phyloP scores from a whole-genome alignment of 768 basidiomycete species.

The Kwoniella dejecticola region DNA sequence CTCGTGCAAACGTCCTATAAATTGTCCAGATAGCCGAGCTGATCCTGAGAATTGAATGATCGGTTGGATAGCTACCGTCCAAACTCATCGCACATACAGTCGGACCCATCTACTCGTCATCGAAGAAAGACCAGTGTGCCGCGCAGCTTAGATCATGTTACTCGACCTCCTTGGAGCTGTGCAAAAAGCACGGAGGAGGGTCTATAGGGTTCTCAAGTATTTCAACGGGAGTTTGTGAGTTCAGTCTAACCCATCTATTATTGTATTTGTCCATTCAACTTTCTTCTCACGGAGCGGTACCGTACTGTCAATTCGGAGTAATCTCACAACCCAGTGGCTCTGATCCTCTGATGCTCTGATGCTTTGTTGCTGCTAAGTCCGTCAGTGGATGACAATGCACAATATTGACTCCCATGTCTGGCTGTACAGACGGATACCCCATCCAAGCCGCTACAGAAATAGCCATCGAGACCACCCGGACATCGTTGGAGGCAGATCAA shows the following conservation, averaged over 20 bases:
- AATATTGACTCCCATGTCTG: too few species aligned
- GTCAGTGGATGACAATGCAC: too few species aligned
- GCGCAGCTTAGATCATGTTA: constrained; percentile 51
- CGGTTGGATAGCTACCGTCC: constrained; percentile 54
- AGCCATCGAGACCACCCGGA: constrained; percentile 48
- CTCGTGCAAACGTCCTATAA: too few species aligned
- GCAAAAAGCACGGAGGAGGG: constrained; percentile 39
- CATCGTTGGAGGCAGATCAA: constrained; percentile 37
- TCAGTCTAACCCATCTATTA: neutral
- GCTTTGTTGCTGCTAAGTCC: too few species aligned
- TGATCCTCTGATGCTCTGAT: too few species aligned
- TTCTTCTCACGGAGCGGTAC: too few species aligned
- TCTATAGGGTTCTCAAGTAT: constrained; percentile 55
- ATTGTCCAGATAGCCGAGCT: neutral
- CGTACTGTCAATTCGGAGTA: too few species aligned
- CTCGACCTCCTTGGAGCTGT: constrained; percentile 41
- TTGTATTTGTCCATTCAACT: neutral
- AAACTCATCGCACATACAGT: constrained; percentile 55
- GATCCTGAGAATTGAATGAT: neutral
- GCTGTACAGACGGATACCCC: constrained; percentile 54
- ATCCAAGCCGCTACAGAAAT: constrained; percentile 53
- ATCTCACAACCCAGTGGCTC: too few species aligned
- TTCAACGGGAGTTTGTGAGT: constrained; percentile 35
- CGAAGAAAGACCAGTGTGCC: constrained; percentile 28
- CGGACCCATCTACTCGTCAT: constrained; percentile 53